phyloP scores from a whole-genome alignment of 2,329 filamentous ascomycete species.

The Colletotrichum viniferum region DNA sequence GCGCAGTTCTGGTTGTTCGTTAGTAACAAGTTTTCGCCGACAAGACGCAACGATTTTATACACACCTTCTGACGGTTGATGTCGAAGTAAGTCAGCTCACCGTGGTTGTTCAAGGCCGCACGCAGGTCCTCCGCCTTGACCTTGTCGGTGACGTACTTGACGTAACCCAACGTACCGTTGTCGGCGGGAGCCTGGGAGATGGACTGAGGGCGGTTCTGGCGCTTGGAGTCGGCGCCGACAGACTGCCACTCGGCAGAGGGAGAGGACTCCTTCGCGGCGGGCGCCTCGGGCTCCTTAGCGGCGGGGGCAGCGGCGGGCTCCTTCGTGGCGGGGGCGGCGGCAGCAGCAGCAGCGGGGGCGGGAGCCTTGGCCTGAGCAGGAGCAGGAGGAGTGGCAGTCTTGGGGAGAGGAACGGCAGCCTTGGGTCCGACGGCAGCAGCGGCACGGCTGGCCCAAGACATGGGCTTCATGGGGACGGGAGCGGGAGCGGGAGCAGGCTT shows the following conservation, averaged over 20 bases:
- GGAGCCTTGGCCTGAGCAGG: conserved; percentile 57
- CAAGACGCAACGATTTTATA: not conserved
- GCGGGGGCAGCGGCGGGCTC: conserved; percentile 41
- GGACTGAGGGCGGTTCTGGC: conserved; percentile 77
- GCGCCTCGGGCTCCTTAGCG: conserved; percentile 37
- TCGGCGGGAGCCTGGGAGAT: conserved; percentile 64
- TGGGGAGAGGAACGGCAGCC: conserved; percentile 59
- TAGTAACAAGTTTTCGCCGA: conserved; percentile 25
- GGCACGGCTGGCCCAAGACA: conserved; percentile 76
- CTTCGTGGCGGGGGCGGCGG: conserved; percentile 39
- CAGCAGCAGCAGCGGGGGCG: conserved; percentile 49
- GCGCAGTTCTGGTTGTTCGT: conserved; percentile 77
- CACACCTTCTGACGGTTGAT: conserved; percentile 83
- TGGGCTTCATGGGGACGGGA: conserved; percentile 60
- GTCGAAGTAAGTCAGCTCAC: conserved; percentile 75
- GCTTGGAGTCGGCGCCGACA: conserved; percentile 82
- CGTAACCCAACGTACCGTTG: conserved; percentile 82
- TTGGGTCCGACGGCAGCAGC: conserved; percentile 60
- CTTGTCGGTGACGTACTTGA: conserved; percentile 94
- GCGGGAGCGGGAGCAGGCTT: conserved; percentile 54
- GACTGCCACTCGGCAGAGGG: conserved; percentile 82
- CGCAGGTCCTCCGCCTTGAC: conserved; percentile 77
- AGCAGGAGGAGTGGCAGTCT: conserved; percentile 60
- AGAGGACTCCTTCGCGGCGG: conserved; percentile 53
- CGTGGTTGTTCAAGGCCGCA: conserved; percentile 72